Base-by-base conservation (phyloP, 228 moss, liverwort and hornwort genomes). In the Sphagnum fallax region DNA sequence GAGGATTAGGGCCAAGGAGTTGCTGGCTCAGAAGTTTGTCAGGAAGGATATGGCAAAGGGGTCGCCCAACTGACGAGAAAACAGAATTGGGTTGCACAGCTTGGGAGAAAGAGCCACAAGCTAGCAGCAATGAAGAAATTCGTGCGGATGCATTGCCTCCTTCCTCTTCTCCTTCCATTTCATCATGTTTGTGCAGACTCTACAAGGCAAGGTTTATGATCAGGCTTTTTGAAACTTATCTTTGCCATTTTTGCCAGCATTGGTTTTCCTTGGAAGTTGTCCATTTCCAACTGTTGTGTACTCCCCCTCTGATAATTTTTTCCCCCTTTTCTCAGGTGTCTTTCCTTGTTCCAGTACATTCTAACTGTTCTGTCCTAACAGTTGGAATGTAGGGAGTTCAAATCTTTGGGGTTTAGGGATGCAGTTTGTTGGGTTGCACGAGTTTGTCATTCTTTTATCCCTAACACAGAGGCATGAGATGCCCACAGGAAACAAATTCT, bases 121-220 rank as follows among this genome's bases (percentile, higher is more conserved):
- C 10, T 9, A 2, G 58, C 10, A 58, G 58, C 10, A 58, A 14
- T 52, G 74, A n/a, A 10, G 72, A 63, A 65, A 70, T 75, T 71
- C 65, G 66, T 13, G 66, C 63, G 64, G 73, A 75, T 47, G 68
- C 85, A 51, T 60, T 73, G 16, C 85, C 85, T 6, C 65, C 84
- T 15, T 32, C 32, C 32, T 50, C 78, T 6, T 70, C 77, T 68
- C 68, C 79, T 71, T 72, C 66, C 66, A 73, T 79, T 77, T 59
- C 82, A 8, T 82, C 85, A 0, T 79, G 79, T 76, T 70, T 82
- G 60, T n/a, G 81, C 10, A 68, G 82, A 16, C 68, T 82, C 50
- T 79, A 79, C 79, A 85, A 85, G 77, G 85, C 79, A 59, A 65
- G 53, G 74, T 68, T 72, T 73, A 48, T 52, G 0, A 48, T 11